Evolutionary conservation across 2,329 filamentous ascomycete species (phyloP).

Genomic region (Septoria linicola): DNA sequence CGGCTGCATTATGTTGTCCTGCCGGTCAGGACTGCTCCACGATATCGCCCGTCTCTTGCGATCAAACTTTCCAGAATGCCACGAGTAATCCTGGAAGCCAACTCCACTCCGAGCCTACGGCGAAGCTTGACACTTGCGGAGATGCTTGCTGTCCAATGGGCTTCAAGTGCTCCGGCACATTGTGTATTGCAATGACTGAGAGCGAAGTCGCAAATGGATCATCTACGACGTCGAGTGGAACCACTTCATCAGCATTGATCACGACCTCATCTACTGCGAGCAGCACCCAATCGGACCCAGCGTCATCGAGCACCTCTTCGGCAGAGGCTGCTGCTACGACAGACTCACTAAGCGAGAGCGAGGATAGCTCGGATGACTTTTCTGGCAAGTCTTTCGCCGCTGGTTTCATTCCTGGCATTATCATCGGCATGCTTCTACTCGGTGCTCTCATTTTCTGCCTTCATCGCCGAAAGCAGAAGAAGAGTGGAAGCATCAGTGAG

Average conservation of each 20-base stretch:
- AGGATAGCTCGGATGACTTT: constrained; percentile 24
- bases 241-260: constrained; percentile 6
- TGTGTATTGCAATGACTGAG: constrained; percentile 51
- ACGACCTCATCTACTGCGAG: constrained; percentile 2
- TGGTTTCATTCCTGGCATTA: constrained; percentile 38
- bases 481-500: constrained; percentile 20
- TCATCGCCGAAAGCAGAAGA: constrained; percentile 22
- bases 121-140: constrained; percentile 59
- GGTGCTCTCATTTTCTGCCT: constrained; percentile 32
- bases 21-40: constrained; percentile 55
- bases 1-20: constrained; percentile 72
- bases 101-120: constrained; percentile 65
- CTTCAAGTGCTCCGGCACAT: constrained; percentile 61
- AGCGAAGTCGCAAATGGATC: constrained; percentile 17
- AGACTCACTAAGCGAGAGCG: constrained; percentile 5
- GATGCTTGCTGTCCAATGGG: constrained; percentile 69
- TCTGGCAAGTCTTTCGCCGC: constrained; percentile 38
- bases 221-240: constrained; percentile 1
- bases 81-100: constrained; percentile 56
- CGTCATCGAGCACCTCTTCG: constrained; percentile 46
- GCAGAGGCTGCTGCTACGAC: constrained; percentile 15
- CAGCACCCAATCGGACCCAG: constrained; percentile 7
- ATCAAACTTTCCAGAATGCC: constrained; percentile 61
- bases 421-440: constrained; percentile 32
- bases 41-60: constrained; percentile 65